Percentiles rank a stretch among this genome's conserved stretches.
These are phyloP conservation scores for Chlorencoelia australis DNA, from an alignment of 2,329 filamentous ascomycete genomes.

Conservation along the genomic window DNA sequence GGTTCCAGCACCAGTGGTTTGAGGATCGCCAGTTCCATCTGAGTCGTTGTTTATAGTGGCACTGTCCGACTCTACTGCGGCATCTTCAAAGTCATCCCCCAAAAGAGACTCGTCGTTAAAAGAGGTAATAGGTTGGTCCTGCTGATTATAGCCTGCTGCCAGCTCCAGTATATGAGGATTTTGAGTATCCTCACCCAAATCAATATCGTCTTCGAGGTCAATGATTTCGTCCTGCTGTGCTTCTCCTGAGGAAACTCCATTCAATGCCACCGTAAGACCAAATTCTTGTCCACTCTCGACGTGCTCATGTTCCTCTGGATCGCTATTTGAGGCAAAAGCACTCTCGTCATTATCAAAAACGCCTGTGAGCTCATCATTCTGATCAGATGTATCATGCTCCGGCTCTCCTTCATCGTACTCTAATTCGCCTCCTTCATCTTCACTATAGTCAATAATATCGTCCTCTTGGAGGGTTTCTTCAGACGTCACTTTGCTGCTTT, in stretches of 20 bases:
- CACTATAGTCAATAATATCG: constrained; percentile 12
- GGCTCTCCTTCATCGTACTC: constrained; percentile 8
- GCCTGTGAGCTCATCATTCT: too few species aligned
- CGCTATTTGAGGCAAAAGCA: too few species aligned
- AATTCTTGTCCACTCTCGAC: too few species aligned
- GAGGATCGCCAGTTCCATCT: neutral
- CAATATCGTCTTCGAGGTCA: neutral
- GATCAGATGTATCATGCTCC: too few species aligned
- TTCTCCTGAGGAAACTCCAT: too few species aligned
- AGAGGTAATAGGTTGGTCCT: too few species aligned
- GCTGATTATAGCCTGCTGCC: too few species aligned
- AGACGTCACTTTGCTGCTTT: neutral
- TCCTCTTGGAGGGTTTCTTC: neutral
- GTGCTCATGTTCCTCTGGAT: too few species aligned
- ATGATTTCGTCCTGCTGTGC: neutral
- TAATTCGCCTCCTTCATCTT: constrained; percentile 17
- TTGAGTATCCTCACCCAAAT: neutral
- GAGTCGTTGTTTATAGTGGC: constrained; percentile 24
- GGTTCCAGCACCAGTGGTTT: constrained; percentile 13
- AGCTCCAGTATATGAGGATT: too few species aligned
- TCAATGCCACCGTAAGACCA: too few species aligned
- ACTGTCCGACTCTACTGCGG: constrained; percentile 23
- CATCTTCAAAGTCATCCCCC: neutral
- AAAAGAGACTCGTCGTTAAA: constrained; percentile 3
- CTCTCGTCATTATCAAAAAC: too few species aligned